A percentile compares a stretch with the other conserved stretches of the same genome.
Conservation (phyloP, 176 grass and related monocot species). For the Phoenix roebelenii region DNA sequence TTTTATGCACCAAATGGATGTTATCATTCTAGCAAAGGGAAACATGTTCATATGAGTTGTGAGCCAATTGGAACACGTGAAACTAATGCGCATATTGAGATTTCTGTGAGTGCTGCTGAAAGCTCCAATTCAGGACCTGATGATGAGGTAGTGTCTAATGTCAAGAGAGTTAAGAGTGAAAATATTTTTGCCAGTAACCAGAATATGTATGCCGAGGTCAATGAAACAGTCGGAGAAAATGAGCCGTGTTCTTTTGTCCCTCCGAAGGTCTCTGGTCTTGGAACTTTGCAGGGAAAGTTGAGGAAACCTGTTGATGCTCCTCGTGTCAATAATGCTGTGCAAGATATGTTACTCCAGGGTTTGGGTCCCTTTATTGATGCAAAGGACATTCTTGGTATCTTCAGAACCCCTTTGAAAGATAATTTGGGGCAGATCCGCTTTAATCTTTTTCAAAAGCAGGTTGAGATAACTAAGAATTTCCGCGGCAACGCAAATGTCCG, state of each 20-base stretch:
- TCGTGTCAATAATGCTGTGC: constrained; percentile 42
- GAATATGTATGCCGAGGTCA: constrained; percentile 15
- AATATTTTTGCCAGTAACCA: constrained; percentile 10
- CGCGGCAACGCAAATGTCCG: constrained; percentile 83
- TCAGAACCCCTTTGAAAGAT: constrained; percentile 58
- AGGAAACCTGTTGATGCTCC: constrained; percentile 22
- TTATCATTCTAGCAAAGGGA: constrained; percentile 26
- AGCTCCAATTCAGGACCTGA: constrained; percentile 71
- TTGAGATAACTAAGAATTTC: constrained; percentile 27
- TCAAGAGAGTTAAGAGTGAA: constrained; percentile 38
- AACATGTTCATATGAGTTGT: constrained; percentile 21
- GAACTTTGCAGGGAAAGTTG: constrained; percentile 18
- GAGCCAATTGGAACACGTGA: constrained; percentile 33
- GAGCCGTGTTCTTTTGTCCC: constrained; percentile 37
- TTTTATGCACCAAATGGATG: constrained; percentile 27
- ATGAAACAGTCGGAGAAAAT: constrained; percentile 62
- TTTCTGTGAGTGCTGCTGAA: constrained; percentile 57
- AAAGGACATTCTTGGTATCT: constrained; percentile 69
- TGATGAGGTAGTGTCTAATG: constrained; percentile 38
- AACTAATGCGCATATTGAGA: constrained; percentile 24
- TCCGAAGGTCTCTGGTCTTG: constrained; percentile 18
- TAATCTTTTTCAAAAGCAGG: constrained; percentile 55
- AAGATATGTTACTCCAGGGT: constrained; percentile 66
- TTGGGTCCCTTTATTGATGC: constrained; percentile 36
- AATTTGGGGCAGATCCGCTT: constrained; percentile 39